phyloP scores from a whole-genome alignment of 2,329 filamentous ascomycete genomes.

The Balansia obtecta region DNA sequence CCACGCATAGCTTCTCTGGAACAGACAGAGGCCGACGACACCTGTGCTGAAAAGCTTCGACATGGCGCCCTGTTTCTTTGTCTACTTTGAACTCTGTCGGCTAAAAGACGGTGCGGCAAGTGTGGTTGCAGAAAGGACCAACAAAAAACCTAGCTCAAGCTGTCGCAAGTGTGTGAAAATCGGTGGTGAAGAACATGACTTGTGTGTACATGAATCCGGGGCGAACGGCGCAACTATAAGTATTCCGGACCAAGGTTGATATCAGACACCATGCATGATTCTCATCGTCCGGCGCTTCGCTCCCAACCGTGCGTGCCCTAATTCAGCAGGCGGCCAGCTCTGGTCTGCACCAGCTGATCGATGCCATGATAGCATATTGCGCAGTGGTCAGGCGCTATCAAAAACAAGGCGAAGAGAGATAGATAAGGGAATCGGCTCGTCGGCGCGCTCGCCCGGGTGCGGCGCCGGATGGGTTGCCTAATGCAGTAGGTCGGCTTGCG shows the following conservation, averaged over 20 bases:
- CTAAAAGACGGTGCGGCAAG: too few relatives aligned
- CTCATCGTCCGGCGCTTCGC: neutral
- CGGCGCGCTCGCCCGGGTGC: neutral
- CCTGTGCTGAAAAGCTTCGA: slow-evolving; percentile 6
- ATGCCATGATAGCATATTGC: neutral
- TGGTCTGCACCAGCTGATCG: neutral
- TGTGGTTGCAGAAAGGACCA: too few relatives aligned
- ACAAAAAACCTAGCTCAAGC: too few relatives aligned
- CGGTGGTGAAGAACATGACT: too few relatives aligned
- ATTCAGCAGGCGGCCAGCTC: neutral
- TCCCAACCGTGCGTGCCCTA: neutral
- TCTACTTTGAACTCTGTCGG: neutral
- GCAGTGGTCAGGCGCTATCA: neutral
- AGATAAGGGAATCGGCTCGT: neutral
- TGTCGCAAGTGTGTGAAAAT: too few relatives aligned
- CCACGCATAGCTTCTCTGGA: slow-evolving; percentile 21
- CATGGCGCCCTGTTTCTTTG: slow-evolving; percentile 1
- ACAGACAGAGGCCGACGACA: slow-evolving; percentile 7
- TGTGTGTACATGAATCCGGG: too few relatives aligned
- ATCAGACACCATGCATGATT: neutral
- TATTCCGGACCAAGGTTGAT: neutral
- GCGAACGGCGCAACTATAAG: neutral
- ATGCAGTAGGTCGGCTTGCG: slow-evolving; percentile 11
- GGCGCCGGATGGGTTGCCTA: slow-evolving; percentile 6
- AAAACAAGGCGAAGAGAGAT: neutral